Conservation (phyloP, 2,329 filamentous ascomycete species). For the Colletotrichum sp. region DNA sequence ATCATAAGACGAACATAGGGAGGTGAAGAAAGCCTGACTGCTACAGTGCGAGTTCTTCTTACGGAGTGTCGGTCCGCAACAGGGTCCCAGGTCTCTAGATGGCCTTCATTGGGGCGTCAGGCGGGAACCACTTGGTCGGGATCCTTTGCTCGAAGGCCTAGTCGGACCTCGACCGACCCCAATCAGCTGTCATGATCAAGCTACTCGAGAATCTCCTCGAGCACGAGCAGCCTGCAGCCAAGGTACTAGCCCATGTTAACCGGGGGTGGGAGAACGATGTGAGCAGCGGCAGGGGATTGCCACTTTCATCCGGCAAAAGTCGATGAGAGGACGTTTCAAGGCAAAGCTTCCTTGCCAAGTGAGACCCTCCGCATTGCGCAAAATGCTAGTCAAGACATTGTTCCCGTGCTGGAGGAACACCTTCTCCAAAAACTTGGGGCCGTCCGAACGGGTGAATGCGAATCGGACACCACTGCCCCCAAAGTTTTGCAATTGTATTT, state of each 20-base stretch:
- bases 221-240: slow-evolving; percentile 4
- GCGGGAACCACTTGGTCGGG: slow-evolving; percentile 11
- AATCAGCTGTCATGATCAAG: slow-evolving; percentile 4
- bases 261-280: background rate
- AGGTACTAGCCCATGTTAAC: background rate
- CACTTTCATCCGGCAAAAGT: slow-evolving; percentile 14
- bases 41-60: background rate
- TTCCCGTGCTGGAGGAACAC: background rate
- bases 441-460: slow-evolving; percentile 8
- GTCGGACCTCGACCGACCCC: background rate
- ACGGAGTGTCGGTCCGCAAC: background rate
- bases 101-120: background rate
- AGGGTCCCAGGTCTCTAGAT: background rate
- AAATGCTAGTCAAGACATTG: background rate
- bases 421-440: background rate
- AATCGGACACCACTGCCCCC: background rate
- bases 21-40: background rate
- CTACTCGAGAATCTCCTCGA: background rate
- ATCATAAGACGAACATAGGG: slow-evolving; percentile 1
- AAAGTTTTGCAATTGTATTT: slow-evolving; percentile 8
- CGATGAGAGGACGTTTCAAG: slow-evolving; percentile 10
- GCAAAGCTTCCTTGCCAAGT: slow-evolving; percentile 14
- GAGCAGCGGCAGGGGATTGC: slow-evolving; percentile 10
- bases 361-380: background rate
- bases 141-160: slow-evolving; percentile 9